These are phyloP conservation scores for Amaranthus tricolor DNA, from an alignment of 179 eudicot species.

Conservation along the genomic window DNA sequence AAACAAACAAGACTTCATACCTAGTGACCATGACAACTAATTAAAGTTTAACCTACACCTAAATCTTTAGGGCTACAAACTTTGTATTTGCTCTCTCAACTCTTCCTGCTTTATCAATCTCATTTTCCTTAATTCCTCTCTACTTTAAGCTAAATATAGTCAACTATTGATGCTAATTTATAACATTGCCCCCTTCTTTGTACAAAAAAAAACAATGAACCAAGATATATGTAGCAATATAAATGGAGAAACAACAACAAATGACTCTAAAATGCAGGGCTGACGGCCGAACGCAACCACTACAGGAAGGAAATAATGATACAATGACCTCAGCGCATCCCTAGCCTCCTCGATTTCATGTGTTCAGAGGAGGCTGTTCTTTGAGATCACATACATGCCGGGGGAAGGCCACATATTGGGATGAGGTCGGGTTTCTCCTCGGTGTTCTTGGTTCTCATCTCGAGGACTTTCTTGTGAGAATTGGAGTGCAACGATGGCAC, in stretches of 20 bases:
- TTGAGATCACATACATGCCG: constrained; percentile 35
- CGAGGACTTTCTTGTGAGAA: constrained; percentile 80
- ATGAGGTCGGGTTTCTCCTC: constrained; percentile 29
- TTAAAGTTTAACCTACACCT: constrained; percentile 34
- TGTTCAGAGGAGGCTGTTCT: constrained; percentile 19
- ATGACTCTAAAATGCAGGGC: constrained; percentile 16
- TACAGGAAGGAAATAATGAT: neutral
- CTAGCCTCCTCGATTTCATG: constrained; percentile 18
- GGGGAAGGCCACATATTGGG: constrained; percentile 24
- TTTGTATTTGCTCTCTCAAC: constrained; percentile 19
- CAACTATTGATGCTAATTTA: constrained; percentile 35
- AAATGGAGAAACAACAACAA: constrained; percentile 17
- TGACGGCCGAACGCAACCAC: neutral
- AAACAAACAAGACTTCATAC: constrained; percentile 20
- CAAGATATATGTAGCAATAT: constrained; percentile 35
- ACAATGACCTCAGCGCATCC: neutral
- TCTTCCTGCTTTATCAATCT: constrained; percentile 7
- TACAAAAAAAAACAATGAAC: constrained; percentile 62
- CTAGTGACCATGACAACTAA: constrained; percentile 30
- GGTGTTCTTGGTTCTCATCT: constrained; percentile 53
- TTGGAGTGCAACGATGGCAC: constrained; percentile 70
- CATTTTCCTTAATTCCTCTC: constrained; percentile 17
- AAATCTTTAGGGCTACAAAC: constrained; percentile 26
- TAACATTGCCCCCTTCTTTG: constrained; percentile 34
- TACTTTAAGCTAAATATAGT: constrained; percentile 32